Evolutionary conservation across 805 yeast genomes (phyloP), one percentile per base, ranked within the genome.

Genomic region (Metschnikowia sp.): DNA sequence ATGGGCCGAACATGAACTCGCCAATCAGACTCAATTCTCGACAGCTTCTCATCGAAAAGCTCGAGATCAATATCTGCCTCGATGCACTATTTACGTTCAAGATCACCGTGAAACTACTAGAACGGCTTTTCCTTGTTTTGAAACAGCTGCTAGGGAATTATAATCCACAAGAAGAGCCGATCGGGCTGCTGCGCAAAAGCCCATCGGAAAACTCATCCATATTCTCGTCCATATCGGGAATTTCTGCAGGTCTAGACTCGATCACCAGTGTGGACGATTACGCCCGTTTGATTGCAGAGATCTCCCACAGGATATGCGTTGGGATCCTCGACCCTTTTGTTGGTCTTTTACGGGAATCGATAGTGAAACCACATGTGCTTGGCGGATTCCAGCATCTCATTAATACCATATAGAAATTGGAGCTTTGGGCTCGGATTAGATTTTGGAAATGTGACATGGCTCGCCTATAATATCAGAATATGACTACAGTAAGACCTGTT

Each of bases 11-110:
- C 18, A 60, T 57, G 48, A 49, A 57, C 15, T 70, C 75, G 13
- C 77, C 77, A 12, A 70, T 72, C 39, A 63, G 65, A 49, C 55
- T 72, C 44, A 69, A 62, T 46, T 67, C 76, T 13, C 62, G 64
- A 34, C 77, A 73, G 46, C 60, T 73, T 36, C 60, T 69, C 35
- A 70, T 73, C 19, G 77, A 73, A 48, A 73, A 72, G 55, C 58
- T 73, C 36, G 77, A 73, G 50, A 69, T 72, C 40, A 73, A 72
- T 47, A 72, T 72, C 38, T 55, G 61, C 29, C 60, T 73, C 42
- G 77, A 73, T 52, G 63, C 59, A 18, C 53, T 72, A 36, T 73
- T 72, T 52, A 68, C 69, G 8, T 66, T 62, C 56, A 70, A 68
- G 51, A 64, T 64, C 39, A 56, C 68, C 40, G 53, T 72, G 29